Evolutionary conservation across 352 stramenopile genomes (phyloP).

Genomic region (Pythium scleroteichum): DNA sequence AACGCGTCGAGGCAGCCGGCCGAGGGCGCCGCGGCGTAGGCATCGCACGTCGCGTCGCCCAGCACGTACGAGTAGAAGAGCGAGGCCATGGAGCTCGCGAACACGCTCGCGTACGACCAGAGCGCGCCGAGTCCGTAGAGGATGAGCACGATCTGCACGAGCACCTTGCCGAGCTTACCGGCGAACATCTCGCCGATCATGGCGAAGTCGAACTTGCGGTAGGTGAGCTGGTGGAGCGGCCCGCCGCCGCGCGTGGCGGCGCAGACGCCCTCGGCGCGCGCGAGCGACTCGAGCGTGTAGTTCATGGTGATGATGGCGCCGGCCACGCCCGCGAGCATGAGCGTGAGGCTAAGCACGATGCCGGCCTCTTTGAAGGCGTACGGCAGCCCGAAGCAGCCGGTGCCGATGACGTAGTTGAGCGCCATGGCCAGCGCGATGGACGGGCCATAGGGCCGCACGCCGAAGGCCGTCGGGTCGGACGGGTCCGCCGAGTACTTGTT

Average conservation of each 20-base stretch:
- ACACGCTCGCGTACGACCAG: conserved; percentile 87
- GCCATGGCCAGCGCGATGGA: conserved; percentile 76
- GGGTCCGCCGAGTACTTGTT: conserved; percentile 18
- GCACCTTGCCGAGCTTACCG: conserved; percentile 59
- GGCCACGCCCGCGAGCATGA: conserved; percentile 66
- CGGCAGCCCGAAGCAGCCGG: conserved; percentile 81
- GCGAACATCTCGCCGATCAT: conserved; percentile 84
- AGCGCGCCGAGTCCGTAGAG: conserved; percentile 78
- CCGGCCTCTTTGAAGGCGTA: conserved; percentile 77
- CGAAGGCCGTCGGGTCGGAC: conserved; percentile 33
- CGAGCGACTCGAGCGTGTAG: conserved; percentile 85
- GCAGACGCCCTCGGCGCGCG: conserved; percentile 73
- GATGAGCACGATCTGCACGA: conserved; percentile 71
- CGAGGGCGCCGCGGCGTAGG: conserved; percentile 50
- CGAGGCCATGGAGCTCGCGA: conserved; percentile 81
- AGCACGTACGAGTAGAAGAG: conserved; percentile 77
- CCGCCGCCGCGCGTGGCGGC: conserved; percentile 45
- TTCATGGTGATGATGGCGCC: conserved; percentile 84
- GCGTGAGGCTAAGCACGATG: conserved; percentile 53
- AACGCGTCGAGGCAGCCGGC: conserved; percentile 63
- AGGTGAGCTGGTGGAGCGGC: conserved; percentile 72
- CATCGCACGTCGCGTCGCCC: conserved; percentile 56
- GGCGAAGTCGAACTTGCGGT: conserved; percentile 87
- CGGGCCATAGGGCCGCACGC: conserved; percentile 71
- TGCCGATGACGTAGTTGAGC: conserved; percentile 88